A percentile compares a stretch with the other conserved stretches of the same genome.
phyloP scores from a whole-genome alignment of 257 asterid genomes.

The Petunia axillaris region DNA sequence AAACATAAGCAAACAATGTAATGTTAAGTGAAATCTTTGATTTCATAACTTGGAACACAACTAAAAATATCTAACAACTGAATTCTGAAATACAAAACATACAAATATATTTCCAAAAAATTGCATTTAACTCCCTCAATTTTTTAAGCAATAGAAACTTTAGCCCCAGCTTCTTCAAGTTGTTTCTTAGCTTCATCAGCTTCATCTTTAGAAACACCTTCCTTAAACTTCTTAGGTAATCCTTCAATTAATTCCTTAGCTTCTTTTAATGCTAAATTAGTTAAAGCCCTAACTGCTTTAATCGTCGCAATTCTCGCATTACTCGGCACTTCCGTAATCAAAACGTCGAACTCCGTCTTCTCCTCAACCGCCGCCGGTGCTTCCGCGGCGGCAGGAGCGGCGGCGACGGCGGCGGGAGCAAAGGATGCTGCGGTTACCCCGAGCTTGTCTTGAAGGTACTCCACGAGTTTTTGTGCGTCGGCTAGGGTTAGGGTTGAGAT shows the following conservation, averaged over 20 bases:
- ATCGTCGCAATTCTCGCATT: constrained; percentile 74
- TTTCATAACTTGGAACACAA: no score
- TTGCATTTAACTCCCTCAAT: neutral
- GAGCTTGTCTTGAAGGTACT: constrained; percentile 91
- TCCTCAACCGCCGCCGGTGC: constrained; percentile 74
- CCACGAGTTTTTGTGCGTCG: constrained; percentile 94
- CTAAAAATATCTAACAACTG: no score
- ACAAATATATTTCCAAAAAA: no score
- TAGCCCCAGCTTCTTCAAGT: constrained; percentile 91
- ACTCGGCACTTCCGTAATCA: constrained; percentile 89
- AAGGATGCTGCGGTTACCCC: constrained; percentile 93
- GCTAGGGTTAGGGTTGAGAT: constrained; percentile 75
- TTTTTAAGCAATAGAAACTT: constrained; percentile 54
- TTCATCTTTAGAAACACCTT: constrained; percentile 81
- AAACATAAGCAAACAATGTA: no score
- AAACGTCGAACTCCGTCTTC: constrained; percentile 89
- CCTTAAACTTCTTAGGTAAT: constrained; percentile 89
- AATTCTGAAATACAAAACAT: no score
- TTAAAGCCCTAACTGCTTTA: constrained; percentile 84
- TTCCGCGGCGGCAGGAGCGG: constrained; percentile 45
- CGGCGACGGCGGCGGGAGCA: constrained; percentile 67
- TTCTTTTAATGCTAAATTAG: constrained; percentile 79
- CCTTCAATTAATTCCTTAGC: constrained; percentile 94
- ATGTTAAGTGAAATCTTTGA: no score
- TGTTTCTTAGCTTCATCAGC: constrained; percentile 95